Conservation (phyloP, 2,329 filamentous ascomycete species). For the Chaetothyriales sp. region DNA sequence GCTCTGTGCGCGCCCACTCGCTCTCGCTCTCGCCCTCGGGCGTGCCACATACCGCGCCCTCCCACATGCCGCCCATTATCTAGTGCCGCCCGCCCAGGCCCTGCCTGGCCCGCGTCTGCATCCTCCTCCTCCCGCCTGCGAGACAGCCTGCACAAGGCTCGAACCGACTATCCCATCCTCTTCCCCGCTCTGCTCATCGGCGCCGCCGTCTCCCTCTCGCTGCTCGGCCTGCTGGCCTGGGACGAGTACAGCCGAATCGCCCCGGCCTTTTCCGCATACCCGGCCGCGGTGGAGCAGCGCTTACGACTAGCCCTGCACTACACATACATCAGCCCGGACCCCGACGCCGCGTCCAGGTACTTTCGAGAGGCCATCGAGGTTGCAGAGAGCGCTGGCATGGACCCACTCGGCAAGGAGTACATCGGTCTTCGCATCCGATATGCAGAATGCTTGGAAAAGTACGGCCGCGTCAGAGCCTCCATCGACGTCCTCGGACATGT, state of each 20-base stretch:
- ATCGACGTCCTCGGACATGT: conserved; percentile 69
- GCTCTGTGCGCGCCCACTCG: not conserved
- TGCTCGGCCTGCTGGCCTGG: conserved; percentile 31
- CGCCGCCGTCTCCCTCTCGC: conserved; percentile 22
- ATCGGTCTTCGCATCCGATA: conserved; percentile 78
- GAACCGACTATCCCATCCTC: conserved; percentile 25
- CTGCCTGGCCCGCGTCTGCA: not conserved
- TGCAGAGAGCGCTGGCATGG: conserved; percentile 60
- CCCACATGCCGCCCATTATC: not conserved
- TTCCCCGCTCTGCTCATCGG: conserved; percentile 30
- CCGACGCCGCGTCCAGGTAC: conserved; percentile 64
- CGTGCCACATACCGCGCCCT: not conserved
- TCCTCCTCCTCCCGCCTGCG: not conserved
- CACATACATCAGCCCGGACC: conserved; percentile 61
- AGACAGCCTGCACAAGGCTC: conserved; percentile 1
- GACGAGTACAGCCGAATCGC: conserved; percentile 30
- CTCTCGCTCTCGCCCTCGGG: no score
- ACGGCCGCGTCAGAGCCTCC: conserved; percentile 54
- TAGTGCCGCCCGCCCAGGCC: not conserved
- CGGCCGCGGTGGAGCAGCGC: conserved; percentile 37
- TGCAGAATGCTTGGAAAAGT: conserved; percentile 64
- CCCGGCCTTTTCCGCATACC: conserved; percentile 31
- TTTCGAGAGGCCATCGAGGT: conserved; percentile 67
- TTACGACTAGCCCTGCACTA: conserved; percentile 79
- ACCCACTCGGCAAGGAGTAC: conserved; percentile 82